Percentiles rank a stretch among this genome's conserved stretches.
These are phyloP conservation scores for Coleophoma eucalyptorum DNA, from an alignment of 2,329 filamentous ascomycete species.

Conservation along the genomic window DNA sequence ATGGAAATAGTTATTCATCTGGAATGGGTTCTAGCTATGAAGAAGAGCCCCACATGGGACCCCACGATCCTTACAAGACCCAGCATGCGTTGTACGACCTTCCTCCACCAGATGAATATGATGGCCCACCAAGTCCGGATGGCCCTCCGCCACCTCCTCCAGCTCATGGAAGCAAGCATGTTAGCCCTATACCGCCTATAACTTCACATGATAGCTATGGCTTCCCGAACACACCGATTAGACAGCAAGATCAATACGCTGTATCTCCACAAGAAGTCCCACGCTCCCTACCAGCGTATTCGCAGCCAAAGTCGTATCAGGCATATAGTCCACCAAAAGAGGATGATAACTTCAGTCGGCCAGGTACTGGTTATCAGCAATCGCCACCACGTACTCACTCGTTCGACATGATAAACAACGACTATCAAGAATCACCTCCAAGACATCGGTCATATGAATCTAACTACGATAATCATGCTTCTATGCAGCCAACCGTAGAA, in stretches of 20 bases:
- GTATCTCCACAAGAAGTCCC: slow-evolving; percentile 15
- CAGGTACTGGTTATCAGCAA: slow-evolving; percentile 4
- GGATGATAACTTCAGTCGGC: slow-evolving; percentile 17
- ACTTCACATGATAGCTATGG: slow-evolving; percentile 17
- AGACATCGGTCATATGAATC: slow-evolving; percentile 28
- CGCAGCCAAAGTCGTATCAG: slow-evolving; percentile 21
- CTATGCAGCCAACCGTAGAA: slow-evolving; percentile 43
- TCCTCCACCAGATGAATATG: slow-evolving; percentile 21
- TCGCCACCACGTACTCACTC: not conserved
- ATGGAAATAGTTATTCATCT: slow-evolving; percentile 15
- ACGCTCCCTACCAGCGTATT: slow-evolving; percentile 19
- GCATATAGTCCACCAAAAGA: slow-evolving; percentile 20
- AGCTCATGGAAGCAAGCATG: slow-evolving; percentile 21
- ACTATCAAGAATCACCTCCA: slow-evolving; percentile 24
- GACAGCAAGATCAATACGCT: slow-evolving; percentile 14
- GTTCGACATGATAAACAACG: slow-evolving; percentile 6
- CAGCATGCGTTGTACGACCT: slow-evolving; percentile 21
- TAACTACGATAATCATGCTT: slow-evolving; percentile 31
- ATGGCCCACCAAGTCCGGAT: slow-evolving; percentile 24
- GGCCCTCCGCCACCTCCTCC: slow-evolving; percentile 29
- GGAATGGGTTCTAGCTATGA: slow-evolving; percentile 9
- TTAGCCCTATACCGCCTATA: slow-evolving; percentile 15
- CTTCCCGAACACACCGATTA: slow-evolving; percentile 9
- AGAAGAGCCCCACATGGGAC: slow-evolving; percentile 12
- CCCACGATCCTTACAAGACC: slow-evolving; percentile 16